Evolutionary conservation across 495 filamentous ascomycete genomes (phyloP).

Genomic region (Friedmanniomyces endolithicus): DNA sequence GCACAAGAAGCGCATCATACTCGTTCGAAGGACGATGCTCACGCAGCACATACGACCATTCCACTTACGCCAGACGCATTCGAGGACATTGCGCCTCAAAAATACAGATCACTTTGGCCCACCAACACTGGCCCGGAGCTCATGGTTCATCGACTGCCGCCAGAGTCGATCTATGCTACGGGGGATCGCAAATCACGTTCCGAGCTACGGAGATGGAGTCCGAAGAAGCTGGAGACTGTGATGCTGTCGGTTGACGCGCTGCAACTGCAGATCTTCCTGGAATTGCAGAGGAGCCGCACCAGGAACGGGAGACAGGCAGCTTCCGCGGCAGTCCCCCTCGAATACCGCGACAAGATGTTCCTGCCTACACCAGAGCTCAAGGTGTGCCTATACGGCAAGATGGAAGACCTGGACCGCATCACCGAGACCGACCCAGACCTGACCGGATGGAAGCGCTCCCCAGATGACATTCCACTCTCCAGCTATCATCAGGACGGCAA

Average conservation of each 20-base stretch:
- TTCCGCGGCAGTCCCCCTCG: conserved; percentile 4
- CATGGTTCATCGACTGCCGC: conserved; percentile 18
- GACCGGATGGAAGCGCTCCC: neutral
- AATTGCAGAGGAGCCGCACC: neutral
- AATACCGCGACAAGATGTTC: conserved; percentile 6
- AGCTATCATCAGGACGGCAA: conserved; percentile 23
- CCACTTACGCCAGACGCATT: conserved; percentile 3
- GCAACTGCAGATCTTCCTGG: conserved; percentile 12
- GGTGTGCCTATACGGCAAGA: neutral
- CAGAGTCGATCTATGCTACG: conserved; percentile 27
- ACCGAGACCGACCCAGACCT: neutral
- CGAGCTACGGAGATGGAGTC: conserved; percentile 8
- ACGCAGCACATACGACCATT: neutral
- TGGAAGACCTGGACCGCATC: neutral
- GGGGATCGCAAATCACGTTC: conserved; percentile 15
- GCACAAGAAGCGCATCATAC: no score
- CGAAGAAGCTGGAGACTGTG: conserved; percentile 25
- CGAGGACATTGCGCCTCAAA: conserved; percentile 3
- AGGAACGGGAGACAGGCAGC: neutral
- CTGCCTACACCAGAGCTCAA: neutral
- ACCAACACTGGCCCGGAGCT: conserved; percentile 25
- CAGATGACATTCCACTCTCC: conserved; percentile 4
- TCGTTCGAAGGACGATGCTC: neutral
- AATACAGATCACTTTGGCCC: conserved; percentile 11
- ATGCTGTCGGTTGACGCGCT: conserved; percentile 22